A percentile compares a stretch with the other conserved stretches of the same genome.
These are phyloP conservation scores for Tausonia pullulans DNA, from an alignment of 1,284 basidiomycete species.

Conservation along the genomic window DNA sequence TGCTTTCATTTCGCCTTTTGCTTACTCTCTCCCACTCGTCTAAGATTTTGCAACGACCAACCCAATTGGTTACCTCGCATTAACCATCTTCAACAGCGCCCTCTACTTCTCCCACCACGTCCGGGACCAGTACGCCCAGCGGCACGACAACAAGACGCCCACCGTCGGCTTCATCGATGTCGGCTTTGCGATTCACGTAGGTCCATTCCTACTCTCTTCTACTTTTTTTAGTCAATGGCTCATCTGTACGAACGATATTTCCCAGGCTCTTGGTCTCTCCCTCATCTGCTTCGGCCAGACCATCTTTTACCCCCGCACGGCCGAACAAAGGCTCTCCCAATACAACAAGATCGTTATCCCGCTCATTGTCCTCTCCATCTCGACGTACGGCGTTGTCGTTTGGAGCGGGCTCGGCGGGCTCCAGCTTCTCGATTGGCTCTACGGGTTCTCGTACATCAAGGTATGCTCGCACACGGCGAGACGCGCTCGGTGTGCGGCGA, in stretches of 20 bases:
- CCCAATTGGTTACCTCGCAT: constrained; percentile 36
- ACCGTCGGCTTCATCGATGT: constrained; percentile 35
- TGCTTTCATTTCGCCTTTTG: neutral
- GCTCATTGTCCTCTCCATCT: constrained; percentile 21
- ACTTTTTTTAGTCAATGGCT: constrained; percentile 1
- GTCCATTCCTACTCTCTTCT: constrained; percentile 26
- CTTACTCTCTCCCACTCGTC: constrained; percentile 22
- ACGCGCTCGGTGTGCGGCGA: too few relatives aligned
- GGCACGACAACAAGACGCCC: constrained; percentile 35
- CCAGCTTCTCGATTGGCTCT: constrained; percentile 32
- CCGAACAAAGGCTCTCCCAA: constrained; percentile 22
- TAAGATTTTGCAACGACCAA: constrained; percentile 38
- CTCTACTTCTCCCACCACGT: constrained; percentile 30
- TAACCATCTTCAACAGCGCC: constrained; percentile 33
- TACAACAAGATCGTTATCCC: constrained; percentile 22
- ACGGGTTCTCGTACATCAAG: constrained; percentile 30
- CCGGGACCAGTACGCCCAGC: constrained; percentile 30
- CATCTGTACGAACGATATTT: constrained; percentile 9
- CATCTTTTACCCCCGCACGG: constrained; percentile 19
- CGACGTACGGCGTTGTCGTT: neutral
- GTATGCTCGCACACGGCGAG: neutral
- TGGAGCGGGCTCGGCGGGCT: neutral
- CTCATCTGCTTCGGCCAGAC: constrained; percentile 5
- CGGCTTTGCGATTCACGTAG: constrained; percentile 35
- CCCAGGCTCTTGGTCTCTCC: too few relatives aligned